A percentile compares a stretch with the other conserved stretches of the same genome.
Evolutionary conservation across 805 yeast species (phyloP).

Genomic region (Yarrowia divulgata): DNA sequence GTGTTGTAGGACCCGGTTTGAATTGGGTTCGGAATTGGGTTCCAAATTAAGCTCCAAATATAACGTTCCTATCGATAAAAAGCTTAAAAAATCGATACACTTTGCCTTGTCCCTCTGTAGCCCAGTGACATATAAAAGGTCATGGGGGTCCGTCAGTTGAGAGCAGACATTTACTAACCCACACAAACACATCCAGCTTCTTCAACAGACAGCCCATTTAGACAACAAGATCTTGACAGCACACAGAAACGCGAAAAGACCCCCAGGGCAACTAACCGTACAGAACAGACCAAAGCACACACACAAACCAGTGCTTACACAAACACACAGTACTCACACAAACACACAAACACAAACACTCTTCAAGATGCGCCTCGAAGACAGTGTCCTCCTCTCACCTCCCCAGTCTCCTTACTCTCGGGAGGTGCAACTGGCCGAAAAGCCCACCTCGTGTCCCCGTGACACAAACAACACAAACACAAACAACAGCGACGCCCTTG

Average conservation of each 20-base stretch:
- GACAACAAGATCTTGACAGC: constrained; percentile 20
- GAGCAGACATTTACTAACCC: neutral
- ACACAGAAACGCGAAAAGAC: too few relatives aligned
- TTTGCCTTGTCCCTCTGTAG: constrained; percentile 23
- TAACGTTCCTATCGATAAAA: constrained; percentile 37
- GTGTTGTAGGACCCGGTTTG: constrained; percentile 23
- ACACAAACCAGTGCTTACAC: constrained; percentile 17
- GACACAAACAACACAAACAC: neutral
- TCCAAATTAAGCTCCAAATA: too few relatives aligned
- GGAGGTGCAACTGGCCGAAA: constrained; percentile 34
- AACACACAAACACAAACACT: too few relatives aligned
- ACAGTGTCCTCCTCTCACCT: constrained; percentile 35
- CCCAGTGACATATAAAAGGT: constrained; percentile 36
- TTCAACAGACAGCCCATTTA: constrained; percentile 37
- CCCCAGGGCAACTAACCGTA: too few relatives aligned
- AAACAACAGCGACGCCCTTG: constrained; percentile 25
- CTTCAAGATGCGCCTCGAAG: constrained; percentile 38
- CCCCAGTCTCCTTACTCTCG: constrained; percentile 40
- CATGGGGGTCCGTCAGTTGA: constrained; percentile 37
- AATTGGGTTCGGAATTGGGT: constrained; percentile 13
- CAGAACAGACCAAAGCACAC: too few relatives aligned
- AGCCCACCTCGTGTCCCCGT: constrained; percentile 28
- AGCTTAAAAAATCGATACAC: constrained; percentile 16
- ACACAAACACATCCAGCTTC: constrained; percentile 22
- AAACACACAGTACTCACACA: constrained; percentile 1